Evolutionary conservation across 176 grass and related monocot genomes (phyloP).

Genomic region (Oryza brachyantha): DNA sequence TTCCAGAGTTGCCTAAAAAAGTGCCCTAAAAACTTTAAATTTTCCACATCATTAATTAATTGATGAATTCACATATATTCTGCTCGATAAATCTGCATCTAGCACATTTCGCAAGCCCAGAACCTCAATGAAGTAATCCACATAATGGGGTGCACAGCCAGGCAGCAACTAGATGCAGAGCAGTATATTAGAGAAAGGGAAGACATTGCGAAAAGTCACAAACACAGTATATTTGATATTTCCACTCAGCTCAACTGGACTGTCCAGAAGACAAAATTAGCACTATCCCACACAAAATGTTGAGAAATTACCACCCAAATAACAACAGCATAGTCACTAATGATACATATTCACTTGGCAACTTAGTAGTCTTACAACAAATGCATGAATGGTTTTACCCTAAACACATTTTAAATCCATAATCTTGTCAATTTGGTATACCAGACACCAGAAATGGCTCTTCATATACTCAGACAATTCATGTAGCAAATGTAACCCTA

Average conservation of each 20-base stretch:
- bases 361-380: background rate
- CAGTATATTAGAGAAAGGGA: slow-evolving; percentile 27
- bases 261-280: background rate
- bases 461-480: background rate
- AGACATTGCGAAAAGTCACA: background rate
- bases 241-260: background rate
- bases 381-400: background rate
- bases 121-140: slow-evolving; percentile 73
- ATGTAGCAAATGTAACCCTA: background rate
- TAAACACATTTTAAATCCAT: background rate
- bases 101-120: slow-evolving; percentile 33
- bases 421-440: background rate
- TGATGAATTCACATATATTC: too few species aligned
- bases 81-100: slow-evolving; percentile 74
- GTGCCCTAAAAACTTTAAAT: too few species aligned
- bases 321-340: background rate
- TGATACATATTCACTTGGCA: background rate
- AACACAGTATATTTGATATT: slow-evolving; percentile 22
- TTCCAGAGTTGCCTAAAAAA: too few species aligned
- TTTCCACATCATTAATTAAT: too few species aligned
- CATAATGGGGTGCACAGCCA: slow-evolving; percentile 71
- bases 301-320: background rate
- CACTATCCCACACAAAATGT: background rate
- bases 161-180: slow-evolving; percentile 62
- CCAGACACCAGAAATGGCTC: background rate